phyloP scores from a whole-genome alignment of 164 flowering plant genomes.

The Vitis rotundifolia region DNA sequence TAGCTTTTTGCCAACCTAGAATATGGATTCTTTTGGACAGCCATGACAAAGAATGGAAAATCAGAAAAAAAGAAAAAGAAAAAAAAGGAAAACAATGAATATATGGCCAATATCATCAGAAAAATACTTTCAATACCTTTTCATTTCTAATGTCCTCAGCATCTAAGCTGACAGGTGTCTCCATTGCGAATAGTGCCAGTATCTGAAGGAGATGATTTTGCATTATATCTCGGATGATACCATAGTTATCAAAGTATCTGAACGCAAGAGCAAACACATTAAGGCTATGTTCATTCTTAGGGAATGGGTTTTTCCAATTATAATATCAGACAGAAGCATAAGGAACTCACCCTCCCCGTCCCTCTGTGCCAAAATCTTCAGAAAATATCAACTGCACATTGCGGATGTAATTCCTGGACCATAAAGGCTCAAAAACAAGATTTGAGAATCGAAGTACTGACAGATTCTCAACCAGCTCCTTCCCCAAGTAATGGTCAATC shows the following conservation, averaged over 20 bases:
- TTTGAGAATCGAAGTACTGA: conserved; percentile 93
- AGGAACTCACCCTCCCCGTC: conserved; percentile 76
- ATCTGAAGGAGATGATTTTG: conserved; percentile 93
- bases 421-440: conserved; percentile 88
- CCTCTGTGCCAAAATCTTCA: conserved; percentile 89
- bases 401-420: conserved; percentile 81
- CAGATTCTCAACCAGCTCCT: conserved; percentile 84
- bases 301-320: background rate
- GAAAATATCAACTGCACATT: conserved; percentile 91
- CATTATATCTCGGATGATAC: conserved; percentile 90
- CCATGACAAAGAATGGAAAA: background rate
- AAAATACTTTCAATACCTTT: conserved; percentile 46
- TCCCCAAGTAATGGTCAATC: conserved; percentile 91
- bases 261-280: conserved; percentile 2
- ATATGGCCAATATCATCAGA: background rate
- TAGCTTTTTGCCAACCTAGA: too few relatives aligned
- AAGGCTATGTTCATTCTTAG: background rate
- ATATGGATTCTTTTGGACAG: too few relatives aligned
- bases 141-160: conserved; percentile 91
- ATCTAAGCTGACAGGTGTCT: conserved; percentile 89
- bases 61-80: background rate
- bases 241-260: conserved; percentile 81
- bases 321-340: background rate
- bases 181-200: conserved; percentile 89
- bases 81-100: background rate